Evolutionary conservation across 140 eudicot genomes (phyloP), one percentile per base, ranked within the genome.

Genomic region (Ambrosia hybrid): DNA sequence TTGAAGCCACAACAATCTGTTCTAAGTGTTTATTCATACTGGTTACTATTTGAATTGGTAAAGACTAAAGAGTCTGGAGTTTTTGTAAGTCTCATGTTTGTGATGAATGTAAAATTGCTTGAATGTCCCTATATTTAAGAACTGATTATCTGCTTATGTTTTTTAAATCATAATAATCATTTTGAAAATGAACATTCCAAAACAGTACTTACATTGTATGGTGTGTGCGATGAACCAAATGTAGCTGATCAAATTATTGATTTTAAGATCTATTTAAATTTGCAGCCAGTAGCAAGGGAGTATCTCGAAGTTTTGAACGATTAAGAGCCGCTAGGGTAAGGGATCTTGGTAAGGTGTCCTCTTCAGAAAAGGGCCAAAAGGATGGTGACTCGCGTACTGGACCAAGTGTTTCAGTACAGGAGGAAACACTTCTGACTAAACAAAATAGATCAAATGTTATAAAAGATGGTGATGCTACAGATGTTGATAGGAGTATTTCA

Each of bases 311-410:
- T 82, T 85, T 90, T 79, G 91, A 89, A 68, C 84, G 93, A 79
- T 85, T 92, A 76, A 92, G 88, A 82, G 85, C 75, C 53, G 84
- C 69, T 70, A 92, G 65, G 72, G 88, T 92, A 61, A 87, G 79
- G 71, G 71, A 80, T 73, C 80, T 84, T 78, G 85, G 80, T 36
- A 41, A 9, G 78, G 73, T 74, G 73, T 83, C 46, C 46, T 77
- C 85, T 51, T 56, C 36, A 48, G 80, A 74, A 16, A 90, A 77
- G 76, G 79, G 77, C 53, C 46, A 65, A 78, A 46, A 49, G 38
- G 61, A 71, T 71, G 56, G 26, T 36, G 30, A 56, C 17, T 66
- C 68, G 17, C 73, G 7, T 51, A 53, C 16, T 74, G 72, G 53
- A 75, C 73, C 74, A 41, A 14, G 26, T 41, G 58, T 45, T 66